phyloP scores from a whole-genome alignment of 2,329 filamentous ascomycete genomes.

The Penicillium sp. region DNA sequence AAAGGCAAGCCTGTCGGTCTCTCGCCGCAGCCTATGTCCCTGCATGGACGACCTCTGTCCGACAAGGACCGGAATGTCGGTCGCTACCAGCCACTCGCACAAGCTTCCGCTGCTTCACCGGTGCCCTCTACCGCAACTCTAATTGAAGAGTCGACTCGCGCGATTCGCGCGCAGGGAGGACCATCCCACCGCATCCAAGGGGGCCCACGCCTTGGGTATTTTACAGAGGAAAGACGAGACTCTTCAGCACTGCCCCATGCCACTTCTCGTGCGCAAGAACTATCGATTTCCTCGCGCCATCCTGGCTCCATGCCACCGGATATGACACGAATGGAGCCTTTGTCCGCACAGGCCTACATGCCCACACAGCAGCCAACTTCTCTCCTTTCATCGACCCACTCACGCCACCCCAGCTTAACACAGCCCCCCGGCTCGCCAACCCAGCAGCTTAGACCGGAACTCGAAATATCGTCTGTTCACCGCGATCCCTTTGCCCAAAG shows the following conservation, averaged over 20 bases:
- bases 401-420: constrained; percentile 38
- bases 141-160: constrained; percentile 37
- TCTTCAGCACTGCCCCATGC: constrained; percentile 28
- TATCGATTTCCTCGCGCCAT: constrained; percentile 34
- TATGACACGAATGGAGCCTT: constrained; percentile 37
- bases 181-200: constrained; percentile 32
- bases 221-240: constrained; percentile 44
- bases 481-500: constrained; percentile 39
- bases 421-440: constrained; percentile 39
- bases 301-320: constrained; percentile 29
- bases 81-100: constrained; percentile 42
- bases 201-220: constrained; percentile 48
- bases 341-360: constrained; percentile 34
- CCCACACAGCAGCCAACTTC: constrained; percentile 29
- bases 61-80: constrained; percentile 38
- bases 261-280: constrained; percentile 30
- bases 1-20: constrained; percentile 34
- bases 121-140: constrained; percentile 29
- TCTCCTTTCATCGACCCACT: constrained; percentile 34
- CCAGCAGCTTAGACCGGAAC: constrained; percentile 33
- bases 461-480: constrained; percentile 37
- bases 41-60: constrained; percentile 35
- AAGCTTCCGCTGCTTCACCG: constrained; percentile 35
- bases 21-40: constrained; percentile 32
- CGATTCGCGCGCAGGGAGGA: constrained; percentile 34